A percentile compares a stretch with the other conserved stretches of the same genome.
These are phyloP conservation scores for Ganoderma lingzhi DNA, from an alignment of 1,284 basidiomycete genomes.

Conservation along the genomic window DNA sequence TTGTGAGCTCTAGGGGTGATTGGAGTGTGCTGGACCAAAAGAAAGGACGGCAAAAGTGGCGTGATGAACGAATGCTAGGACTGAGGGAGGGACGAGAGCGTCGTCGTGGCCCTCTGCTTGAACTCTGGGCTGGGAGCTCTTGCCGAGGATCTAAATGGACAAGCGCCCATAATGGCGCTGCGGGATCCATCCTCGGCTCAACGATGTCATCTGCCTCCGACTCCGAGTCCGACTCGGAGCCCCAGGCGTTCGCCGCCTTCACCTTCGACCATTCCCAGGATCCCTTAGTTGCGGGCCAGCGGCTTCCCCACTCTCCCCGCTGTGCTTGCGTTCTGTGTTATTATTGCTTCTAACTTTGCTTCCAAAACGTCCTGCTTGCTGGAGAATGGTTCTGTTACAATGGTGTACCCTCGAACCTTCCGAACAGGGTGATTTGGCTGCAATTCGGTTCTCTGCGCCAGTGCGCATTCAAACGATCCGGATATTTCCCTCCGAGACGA, in stretches of 20 bases:
- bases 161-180: slow-evolving; percentile 30
- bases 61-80: slow-evolving; percentile 15
- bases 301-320: not conserved
- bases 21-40: not conserved
- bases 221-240: not conserved
- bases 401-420: slow-evolving; percentile 73
- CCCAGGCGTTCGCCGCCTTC: not conserved
- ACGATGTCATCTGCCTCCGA: slow-evolving; percentile 26
- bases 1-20: not conserved
- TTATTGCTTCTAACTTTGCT: not conserved
- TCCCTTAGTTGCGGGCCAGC: slow-evolving; percentile 1
- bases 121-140: slow-evolving; percentile 11
- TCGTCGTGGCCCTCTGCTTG: slow-evolving; percentile 32
- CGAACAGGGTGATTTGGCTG: slow-evolving; percentile 64
- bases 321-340: not conserved
- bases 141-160: slow-evolving; percentile 13
- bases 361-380: not conserved
- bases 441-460: slow-evolving; percentile 68
- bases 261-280: not conserved
- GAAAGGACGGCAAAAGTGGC: slow-evolving; percentile 21
- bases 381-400: slow-evolving; percentile 56
- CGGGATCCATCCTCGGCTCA: slow-evolving; percentile 15
- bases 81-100: slow-evolving; percentile 19
- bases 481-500: slow-evolving; percentile 66
- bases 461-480: slow-evolving; percentile 69